Base-by-base conservation (phyloP, 2,329 filamentous ascomycete species). In the Bertia moriformis region DNA sequence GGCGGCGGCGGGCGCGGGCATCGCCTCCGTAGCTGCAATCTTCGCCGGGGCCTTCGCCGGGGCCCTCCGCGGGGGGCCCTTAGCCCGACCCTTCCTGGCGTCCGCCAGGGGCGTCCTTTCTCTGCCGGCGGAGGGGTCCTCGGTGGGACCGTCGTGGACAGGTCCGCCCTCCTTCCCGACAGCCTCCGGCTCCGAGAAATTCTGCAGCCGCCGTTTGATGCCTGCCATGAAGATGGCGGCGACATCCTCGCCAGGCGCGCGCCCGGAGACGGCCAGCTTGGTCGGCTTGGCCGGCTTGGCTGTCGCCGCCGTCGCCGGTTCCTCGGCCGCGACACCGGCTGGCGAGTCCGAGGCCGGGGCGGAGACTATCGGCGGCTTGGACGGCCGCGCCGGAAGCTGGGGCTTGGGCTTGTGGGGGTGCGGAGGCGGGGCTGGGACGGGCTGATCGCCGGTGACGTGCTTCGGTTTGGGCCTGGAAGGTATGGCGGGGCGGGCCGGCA, bases 181-280 rank as follows among this genome's bases (percentile, higher is more conserved):
- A 7, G 69, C 74, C 48, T 84, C 78, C n/a, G 88, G 89, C 1
- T 91, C 91, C 24, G 93, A 62, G n/a, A n/a, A n/a, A n/a, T n/a
- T n/a, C 52, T 86, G 80, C 19, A 98, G 66, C 38, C 87, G 82
- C 49, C 86, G 88, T 58, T 96, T 94, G 32, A 98, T 65, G 52
- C 96, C 89, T 35, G 78, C 87, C 70, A 98, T 77, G 58, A 98
- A 96, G 20, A 98, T 65, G 18, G 85, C 83, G 14, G 88, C 86
- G 54, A 98, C 93, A 64, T 96, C 96, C 49, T 77, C 74, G 7
- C 84, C 84, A 33, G 71, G 69, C 2, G 87, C 84, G 36, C 86
- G 76, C 13, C 78, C 72, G 10, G 91, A 88, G 2, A 96, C 72
- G 0, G 77, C 72, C 3, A 91, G 88, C 55, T 95, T 96, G n/a